Evolutionary conservation across 768 basidiomycete genomes (phyloP), one percentile per base, ranked within the genome.

Genomic region (Hypsizygus marmoreus): DNA sequence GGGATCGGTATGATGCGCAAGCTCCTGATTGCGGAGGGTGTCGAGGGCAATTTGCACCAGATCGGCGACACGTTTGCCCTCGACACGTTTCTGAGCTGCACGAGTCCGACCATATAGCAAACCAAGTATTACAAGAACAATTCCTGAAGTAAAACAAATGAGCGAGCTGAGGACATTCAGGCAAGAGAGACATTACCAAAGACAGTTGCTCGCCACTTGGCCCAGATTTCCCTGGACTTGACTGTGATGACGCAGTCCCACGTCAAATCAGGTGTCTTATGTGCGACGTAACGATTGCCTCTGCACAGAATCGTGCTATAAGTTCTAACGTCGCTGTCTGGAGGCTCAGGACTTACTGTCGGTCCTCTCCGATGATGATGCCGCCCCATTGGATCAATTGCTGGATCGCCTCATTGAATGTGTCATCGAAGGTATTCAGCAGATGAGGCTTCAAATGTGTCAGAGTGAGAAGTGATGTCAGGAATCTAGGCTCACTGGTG

Each of bases 41-140:
- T 90, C 86, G 40, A 93, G 79, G 9, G 86, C 87, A 47, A 84
- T 79, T 65, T 87, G 86, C 17, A 91, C 91, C 39, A 93, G 74
- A 56, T 79, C 81, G 43, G 80, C 76, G 49, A 90, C 80, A 46
- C 83, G 87, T 55, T 74, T 76, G 47, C 68, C 73, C 63, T 92
- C 88, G 6, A 73, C 66, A 59, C 71, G 72, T 55, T 70, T 77
- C 54, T 72, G 76, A 46, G 75, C 72, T 50, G 80, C 70, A 38
- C 75, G 73, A 14, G 67, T 49, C 14, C 47, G 49, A 23, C 41
- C 47, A 39, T 45, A 47, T 12, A 59, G 25, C 16, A 56, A 25
- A 17, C 47, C 34, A 10, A 50, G 23, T 10, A 50, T 34, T n/a
- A 30, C 31, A 39, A 49, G 8, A 1, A 23, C 31, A 13, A 50